Evolutionary conservation across 176 grass and related monocot species (phyloP), one percentile per base, ranked within the genome.

Genomic region (Bromus sterilis): DNA sequence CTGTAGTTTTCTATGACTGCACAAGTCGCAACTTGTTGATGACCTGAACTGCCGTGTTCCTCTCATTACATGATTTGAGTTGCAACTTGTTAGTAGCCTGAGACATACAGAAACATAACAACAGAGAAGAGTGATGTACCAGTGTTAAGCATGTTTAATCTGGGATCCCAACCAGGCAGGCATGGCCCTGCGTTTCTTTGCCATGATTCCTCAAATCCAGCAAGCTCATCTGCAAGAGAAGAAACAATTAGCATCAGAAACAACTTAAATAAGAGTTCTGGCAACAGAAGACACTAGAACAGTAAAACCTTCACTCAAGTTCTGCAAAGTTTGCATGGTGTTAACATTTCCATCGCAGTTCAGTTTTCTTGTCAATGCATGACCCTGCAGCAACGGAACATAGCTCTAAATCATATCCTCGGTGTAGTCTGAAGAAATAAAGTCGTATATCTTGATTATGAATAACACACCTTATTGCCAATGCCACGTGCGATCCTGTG

Each of bases 401-500:
- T 63, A 77, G 66, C 32, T 65, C 44, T 40, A 74, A 74, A 62
- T 53, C 23, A 53, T 30, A 72, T 9, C 6, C 46, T 60, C 28
- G 42, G 9, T 81, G 32, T 36, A 15, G 37, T 49, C 29, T 25
- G 24, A 75, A 26, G 66, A 62, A 46, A 74, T 18, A 82, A 59
- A 74, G 18, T 33, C 80, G 77, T 40, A 15, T 44, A 4, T 59
- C 26, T 82, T 57, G 36, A 28, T 46, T 71, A 40, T 18, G 25
- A 59, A 74, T 56, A 75, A 18, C 14, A 81, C 86, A 99, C 96
- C 80, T 95, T 93, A 36, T 87, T 85, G 74, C 61, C 82, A 80
- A 95, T 93, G 42, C 93, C 96, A 77, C 85, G 91, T 70, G 93
- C 89, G 8, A 99, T 37, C 78, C 85, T 86, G 69, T 95, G 93